These are phyloP conservation scores for Petunia secreta DNA, from an alignment of 257 asterid species.

Conservation along the genomic window DNA sequence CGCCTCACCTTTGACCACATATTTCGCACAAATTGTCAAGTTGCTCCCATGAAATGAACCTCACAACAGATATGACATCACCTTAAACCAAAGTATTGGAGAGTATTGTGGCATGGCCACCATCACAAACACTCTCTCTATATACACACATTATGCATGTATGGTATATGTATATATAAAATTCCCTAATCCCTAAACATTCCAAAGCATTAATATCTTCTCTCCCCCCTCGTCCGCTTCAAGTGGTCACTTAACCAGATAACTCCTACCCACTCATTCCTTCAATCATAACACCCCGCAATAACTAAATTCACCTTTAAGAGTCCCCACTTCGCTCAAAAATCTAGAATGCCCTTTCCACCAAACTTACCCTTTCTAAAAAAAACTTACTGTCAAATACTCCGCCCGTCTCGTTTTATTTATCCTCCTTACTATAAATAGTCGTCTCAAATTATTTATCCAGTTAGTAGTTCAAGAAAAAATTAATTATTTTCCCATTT, in stretches of 20 bases:
- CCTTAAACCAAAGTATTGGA: not conserved
- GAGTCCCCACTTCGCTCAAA: too few species aligned
- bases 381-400: too few species aligned
- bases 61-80: slow-evolving; percentile 17
- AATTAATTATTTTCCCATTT: too few species aligned
- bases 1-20: not conserved
- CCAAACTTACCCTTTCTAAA: too few species aligned
- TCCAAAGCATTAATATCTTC: slow-evolving; percentile 48
- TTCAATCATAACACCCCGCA: slow-evolving; percentile 36
- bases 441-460: too few species aligned
- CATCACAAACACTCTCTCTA: not conserved
- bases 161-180: not conserved
- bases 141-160: too few species aligned
- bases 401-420: too few species aligned
- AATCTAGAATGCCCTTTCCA: too few species aligned
- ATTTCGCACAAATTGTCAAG: slow-evolving; percentile 2
- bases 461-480: too few species aligned
- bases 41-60: slow-evolving; percentile 17
- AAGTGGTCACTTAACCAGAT: slow-evolving; percentile 34
- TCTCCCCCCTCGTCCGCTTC: slow-evolving; percentile 84
- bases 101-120: slow-evolving; percentile 7
- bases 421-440: too few species aligned
- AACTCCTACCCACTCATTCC: slow-evolving; percentile 60
- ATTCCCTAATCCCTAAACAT: slow-evolving; percentile 49
- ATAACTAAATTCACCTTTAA: too few species aligned